Percentiles rank a stretch among this genome's conserved stretches.
phyloP scores from a whole-genome alignment of 352 stramenopile genomes.

The Globisporangium okanoganense region DNA sequence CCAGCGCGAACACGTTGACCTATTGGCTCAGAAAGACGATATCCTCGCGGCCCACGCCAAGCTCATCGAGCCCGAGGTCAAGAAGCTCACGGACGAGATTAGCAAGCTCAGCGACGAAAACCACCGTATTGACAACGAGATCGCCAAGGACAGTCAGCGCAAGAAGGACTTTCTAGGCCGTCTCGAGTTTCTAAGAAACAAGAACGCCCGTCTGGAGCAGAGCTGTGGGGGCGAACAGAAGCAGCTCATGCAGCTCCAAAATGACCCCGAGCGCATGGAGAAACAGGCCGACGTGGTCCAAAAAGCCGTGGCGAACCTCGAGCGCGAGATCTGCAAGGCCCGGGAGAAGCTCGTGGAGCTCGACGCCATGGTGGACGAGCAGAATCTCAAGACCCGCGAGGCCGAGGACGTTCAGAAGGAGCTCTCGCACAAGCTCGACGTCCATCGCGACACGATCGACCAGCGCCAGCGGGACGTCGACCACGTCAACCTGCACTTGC shows the following conservation, averaged over 20 bases:
- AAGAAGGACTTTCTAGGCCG: conserved; percentile 59
- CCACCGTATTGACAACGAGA: conserved; percentile 60
- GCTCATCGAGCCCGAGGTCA: conserved; percentile 82
- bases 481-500: conserved; percentile 81
- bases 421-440: conserved; percentile 81
- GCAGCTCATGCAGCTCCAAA: conserved; percentile 56
- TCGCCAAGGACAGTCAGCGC: conserved; percentile 61
- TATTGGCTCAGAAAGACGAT: conserved; percentile 65
- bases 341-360: conserved; percentile 30
- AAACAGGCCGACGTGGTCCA: conserved; percentile 87
- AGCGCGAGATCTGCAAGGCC: conserved; percentile 62
- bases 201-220: conserved; percentile 63
- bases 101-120: conserved; percentile 60
- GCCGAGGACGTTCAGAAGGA: conserved; percentile 77
- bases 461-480: conserved; percentile 90
- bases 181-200: conserved; percentile 51
- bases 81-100: conserved; percentile 68
- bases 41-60: conserved; percentile 77
- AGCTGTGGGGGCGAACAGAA: conserved; percentile 45
- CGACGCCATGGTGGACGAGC: conserved; percentile 34
- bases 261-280: conserved; percentile 75
- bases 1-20: conserved; percentile 74
- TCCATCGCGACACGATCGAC: conserved; percentile 89
- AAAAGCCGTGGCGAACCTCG: conserved; percentile 64
- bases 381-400: conserved; percentile 60